These are phyloP conservation scores for Aspergillus ustus DNA, from an alignment of 2,329 filamentous ascomycete genomes.

Conservation along the genomic window DNA sequence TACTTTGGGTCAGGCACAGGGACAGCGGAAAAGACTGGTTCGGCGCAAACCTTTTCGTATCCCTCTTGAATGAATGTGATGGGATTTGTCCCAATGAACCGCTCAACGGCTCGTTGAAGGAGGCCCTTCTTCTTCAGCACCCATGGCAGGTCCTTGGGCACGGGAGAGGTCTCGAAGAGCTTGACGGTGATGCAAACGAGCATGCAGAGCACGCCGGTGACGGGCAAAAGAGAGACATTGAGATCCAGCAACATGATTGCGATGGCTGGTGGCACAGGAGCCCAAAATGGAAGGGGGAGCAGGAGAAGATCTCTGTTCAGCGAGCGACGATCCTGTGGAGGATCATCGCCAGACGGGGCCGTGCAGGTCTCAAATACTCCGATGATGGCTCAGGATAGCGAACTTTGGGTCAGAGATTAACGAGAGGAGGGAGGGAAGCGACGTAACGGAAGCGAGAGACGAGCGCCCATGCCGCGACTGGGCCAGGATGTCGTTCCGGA, in stretches of 20 bases:
- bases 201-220: slow-evolving; percentile 9
- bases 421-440: background rate
- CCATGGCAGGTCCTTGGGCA: slow-evolving; percentile 19
- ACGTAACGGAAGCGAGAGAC: background rate
- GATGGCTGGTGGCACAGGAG: background rate
- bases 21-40: no score
- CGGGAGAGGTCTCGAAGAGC: slow-evolving; percentile 21
- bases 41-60: slow-evolving; percentile 17
- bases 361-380: slow-evolving; percentile 13
- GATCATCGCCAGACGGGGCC: slow-evolving; percentile 14
- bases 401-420: background rate
- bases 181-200: slow-evolving; percentile 18
- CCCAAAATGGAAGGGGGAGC: background rate
- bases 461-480: background rate
- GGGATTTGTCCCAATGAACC: slow-evolving; percentile 21
- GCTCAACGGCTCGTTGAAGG: slow-evolving; percentile 18
- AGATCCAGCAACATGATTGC: slow-evolving; percentile 17
- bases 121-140: slow-evolving; percentile 17
- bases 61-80: slow-evolving; percentile 20
- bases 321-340: slow-evolving; percentile 6
- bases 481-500: background rate
- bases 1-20: background rate
- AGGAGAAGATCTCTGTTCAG: slow-evolving; percentile 4
- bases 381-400: background rate
- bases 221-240: slow-evolving; percentile 5